phyloP scores from a whole-genome alignment of 257 asterid genomes.

The Nicotiana paniculata region DNA sequence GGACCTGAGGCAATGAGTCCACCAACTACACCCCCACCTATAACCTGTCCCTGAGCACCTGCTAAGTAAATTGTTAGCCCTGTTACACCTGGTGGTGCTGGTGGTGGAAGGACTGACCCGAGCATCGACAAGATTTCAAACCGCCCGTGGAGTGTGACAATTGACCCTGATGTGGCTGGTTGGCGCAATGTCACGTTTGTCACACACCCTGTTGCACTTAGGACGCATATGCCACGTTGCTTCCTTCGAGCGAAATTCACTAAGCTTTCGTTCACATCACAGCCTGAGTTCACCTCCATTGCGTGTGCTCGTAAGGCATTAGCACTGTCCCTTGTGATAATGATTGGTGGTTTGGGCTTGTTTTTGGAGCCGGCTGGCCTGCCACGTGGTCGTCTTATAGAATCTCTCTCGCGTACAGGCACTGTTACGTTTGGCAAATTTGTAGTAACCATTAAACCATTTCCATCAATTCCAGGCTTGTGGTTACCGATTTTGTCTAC shows the following conservation, averaged over 20 bases:
- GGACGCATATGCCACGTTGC: constrained; percentile 69
- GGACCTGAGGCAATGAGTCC: constrained; percentile 86
- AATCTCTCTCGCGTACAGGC: constrained; percentile 22
- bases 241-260: constrained; percentile 48
- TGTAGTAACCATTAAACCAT: constrained; percentile 15
- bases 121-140: constrained; percentile 72
- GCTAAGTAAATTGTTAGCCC: constrained; percentile 75
- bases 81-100: constrained; percentile 76
- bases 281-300: constrained; percentile 70
- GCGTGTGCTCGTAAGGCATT: constrained; percentile 84
- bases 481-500: not conserved
- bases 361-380: constrained; percentile 90
- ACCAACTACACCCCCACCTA: constrained; percentile 81
- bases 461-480: constrained; percentile 4
- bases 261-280: constrained; percentile 64
- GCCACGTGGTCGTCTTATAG: constrained; percentile 67
- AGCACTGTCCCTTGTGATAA: constrained; percentile 81
- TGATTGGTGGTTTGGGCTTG: constrained; percentile 92
- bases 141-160: constrained; percentile 75
- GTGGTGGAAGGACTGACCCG: constrained; percentile 84
- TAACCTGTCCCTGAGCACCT: constrained; percentile 88
- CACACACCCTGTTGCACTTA: constrained; percentile 79
- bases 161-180: constrained; percentile 66
- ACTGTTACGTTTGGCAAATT: constrained; percentile 21
- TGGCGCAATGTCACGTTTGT: constrained; percentile 75